Evolutionary conservation across 2,329 filamentous ascomycete species (phyloP), one percentile per base, ranked within the genome.

Genomic region (Atkinsonella hypoxylon): DNA sequence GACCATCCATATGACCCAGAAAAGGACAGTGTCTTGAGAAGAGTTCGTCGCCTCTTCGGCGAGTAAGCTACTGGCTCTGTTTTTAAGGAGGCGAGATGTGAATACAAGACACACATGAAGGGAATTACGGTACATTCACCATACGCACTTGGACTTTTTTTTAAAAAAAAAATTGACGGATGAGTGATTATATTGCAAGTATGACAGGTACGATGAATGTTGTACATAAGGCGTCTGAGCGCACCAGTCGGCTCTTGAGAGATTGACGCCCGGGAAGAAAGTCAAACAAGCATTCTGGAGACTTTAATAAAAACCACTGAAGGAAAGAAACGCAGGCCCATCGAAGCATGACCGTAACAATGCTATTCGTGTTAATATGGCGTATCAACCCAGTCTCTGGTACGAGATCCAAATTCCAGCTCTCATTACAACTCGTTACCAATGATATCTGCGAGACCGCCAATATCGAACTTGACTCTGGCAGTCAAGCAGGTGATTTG

Each of bases 1-100:
- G 93, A 98, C 67, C 93, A 98, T 67, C 93, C 93, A 2, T 98
- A 98, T 65, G 91, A 98, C 62, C 93, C 93, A 0, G 93, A 98
- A 71, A 98, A 98, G 75, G 93, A 98, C 68, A 97, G 91, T 64
- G 91, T 98, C 42, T 69, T 98, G 70, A 87, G 90, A 71, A 79
- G 93, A 58, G 93, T 98, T 44, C 73, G 77, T 54, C 73, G 77
- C 53, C 57, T 81, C 51, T 83, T 83, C 70, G 81, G 81, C 59
- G 81, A 90, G 72, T 90, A 79, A 65, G 41, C 15, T 46, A 20
- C 13, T 45, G 10, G 1, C 13, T 20, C n/a, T n/a, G n/a, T n/a
- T n/a, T n/a, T n/a, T n/a, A n/a, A n/a, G n/a, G n/a, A n/a, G n/a
- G n/a, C n/a, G n/a, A n/a, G 39, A 39, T 18, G 45, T 13, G 13